Evolutionary conservation across 2,329 filamentous ascomycete genomes (phyloP), one percentile per base, ranked within the genome.

Genomic region (Colletotrichum spinosum): DNA sequence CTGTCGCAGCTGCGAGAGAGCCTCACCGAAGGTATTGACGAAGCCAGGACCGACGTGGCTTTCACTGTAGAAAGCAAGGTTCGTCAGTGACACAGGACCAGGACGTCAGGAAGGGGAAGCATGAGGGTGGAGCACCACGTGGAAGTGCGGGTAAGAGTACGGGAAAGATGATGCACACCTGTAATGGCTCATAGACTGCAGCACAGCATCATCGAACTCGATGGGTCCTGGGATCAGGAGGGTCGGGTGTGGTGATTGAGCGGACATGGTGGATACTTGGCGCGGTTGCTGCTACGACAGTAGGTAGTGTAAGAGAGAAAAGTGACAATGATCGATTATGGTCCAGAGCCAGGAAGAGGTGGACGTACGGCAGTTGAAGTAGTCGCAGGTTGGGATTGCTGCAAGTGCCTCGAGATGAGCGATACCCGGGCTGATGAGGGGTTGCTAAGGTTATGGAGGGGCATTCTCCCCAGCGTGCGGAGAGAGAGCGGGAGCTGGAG

Each of bases 151-250:
- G 25, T 4, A 25, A 25, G 25, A 25, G 25, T 25, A 25, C 12
- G 35, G 35, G 38, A 42, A 11, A 51, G 52, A 46, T 56, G 71
- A 70, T 13, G 49, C 81, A 74, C 83, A 93, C 92, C 92, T 95
- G 83, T 91, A 97, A 81, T 97, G 94, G 83, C 92, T 91, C 95
- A 97, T 97, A 67, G 94, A 93, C 79, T 94, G 88, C 56, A 97
- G 88, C 67, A 98, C 95, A 52, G 90, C 94, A 95, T 98, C 95
- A 78, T 97, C 95, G 76, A 97, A 97, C 83, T 98, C 95, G 79
- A 98, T 97, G 75, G 96, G 96, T 69, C 96, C 96, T 54, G 96
- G 96, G 75, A 99, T 98, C 81, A 99, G 89, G 80, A 99, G 85
- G 60, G 95, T 90, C 48, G 88, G 80, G 75, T 90, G 88, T 55